phyloP scores from a whole-genome alignment of 352 stramenopile genomes.

The Lagenidium sp. region DNA sequence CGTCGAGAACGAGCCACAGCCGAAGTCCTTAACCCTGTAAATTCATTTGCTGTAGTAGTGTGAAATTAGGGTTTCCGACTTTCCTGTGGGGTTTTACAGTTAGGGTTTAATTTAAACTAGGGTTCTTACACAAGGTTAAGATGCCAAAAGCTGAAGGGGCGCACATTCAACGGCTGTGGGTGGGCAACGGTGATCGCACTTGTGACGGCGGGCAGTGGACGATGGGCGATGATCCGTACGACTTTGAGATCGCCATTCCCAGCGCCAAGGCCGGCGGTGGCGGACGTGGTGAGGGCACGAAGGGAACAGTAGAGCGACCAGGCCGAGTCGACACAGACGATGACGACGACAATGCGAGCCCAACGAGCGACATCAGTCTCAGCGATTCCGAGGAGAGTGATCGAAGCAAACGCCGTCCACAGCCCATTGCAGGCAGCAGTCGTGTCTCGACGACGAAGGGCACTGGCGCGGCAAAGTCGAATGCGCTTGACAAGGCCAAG shows the following conservation, averaged over 20 bases:
- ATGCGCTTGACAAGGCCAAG: conserved; percentile 58
- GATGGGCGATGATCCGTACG: conserved; percentile 22
- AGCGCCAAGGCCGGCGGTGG: not conserved
- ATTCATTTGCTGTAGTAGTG: too few relatives aligned
- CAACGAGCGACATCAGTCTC: not conserved
- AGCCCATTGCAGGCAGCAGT: not conserved
- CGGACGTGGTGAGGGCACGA: conserved; percentile 2
- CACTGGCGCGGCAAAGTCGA: conserved; percentile 11
- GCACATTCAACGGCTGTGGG: too few relatives aligned
- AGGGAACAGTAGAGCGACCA: not conserved
- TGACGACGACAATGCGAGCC: not conserved
- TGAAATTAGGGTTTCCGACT: too few relatives aligned
- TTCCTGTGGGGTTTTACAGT: too few relatives aligned
- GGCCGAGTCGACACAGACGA: not conserved
- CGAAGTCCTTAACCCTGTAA: too few relatives aligned
- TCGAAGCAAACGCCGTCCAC: not conserved
- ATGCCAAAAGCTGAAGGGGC: too few relatives aligned
- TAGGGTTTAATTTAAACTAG: too few relatives aligned
- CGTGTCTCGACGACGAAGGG: not conserved
- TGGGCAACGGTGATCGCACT: too few relatives aligned
- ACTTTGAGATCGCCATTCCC: conserved; percentile 44
- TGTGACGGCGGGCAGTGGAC: not conserved
- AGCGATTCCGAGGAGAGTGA: conserved; percentile 3
- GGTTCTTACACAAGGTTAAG: too few relatives aligned
- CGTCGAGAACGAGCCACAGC: too few relatives aligned